Conservation (phyloP, 2,329 filamentous ascomycete species). For the Atkinsonella texensis region DNA sequence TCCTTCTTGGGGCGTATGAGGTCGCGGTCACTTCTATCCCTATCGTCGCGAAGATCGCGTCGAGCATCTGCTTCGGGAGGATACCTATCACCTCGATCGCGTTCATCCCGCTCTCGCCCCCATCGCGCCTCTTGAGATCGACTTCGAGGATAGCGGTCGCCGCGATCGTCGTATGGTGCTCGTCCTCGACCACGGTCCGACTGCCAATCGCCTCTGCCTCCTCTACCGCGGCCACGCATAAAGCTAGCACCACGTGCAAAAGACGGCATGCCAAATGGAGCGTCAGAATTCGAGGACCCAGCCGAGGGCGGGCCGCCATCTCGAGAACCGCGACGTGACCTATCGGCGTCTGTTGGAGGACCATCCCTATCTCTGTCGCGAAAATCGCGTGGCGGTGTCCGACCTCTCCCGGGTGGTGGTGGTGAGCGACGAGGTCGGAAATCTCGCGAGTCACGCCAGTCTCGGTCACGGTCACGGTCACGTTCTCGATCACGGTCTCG, state of each 20-base stretch:
- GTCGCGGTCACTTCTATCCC: slow-evolving; percentile 34
- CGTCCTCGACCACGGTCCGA: slow-evolving; percentile 41
- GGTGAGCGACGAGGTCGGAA: slow-evolving; percentile 44
- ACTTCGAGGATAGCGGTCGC: slow-evolving; percentile 50
- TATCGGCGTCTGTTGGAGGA: slow-evolving; percentile 54
- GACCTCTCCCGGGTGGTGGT: slow-evolving; percentile 41
- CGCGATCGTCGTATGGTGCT: slow-evolving; percentile 47
- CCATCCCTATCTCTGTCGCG: slow-evolving; percentile 46
- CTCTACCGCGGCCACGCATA: slow-evolving; percentile 39
- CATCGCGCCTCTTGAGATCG: slow-evolving; percentile 54
- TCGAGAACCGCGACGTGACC: slow-evolving; percentile 55
- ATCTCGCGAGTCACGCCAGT: slow-evolving; percentile 29
- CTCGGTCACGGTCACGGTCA: slow-evolving; percentile 40
- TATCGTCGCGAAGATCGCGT: slow-evolving; percentile 34
- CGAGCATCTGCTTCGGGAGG: slow-evolving; percentile 25
- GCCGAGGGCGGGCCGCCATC: slow-evolving; percentile 59
- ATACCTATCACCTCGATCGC: slow-evolving; percentile 34
- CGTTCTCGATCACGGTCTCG: slow-evolving; percentile 30
- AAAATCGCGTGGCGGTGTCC: slow-evolving; percentile 57
- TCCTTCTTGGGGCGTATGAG: slow-evolving; percentile 39
- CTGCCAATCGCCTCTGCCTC: slow-evolving; percentile 29
- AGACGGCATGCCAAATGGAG: slow-evolving; percentile 40
- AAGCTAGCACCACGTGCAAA: slow-evolving; percentile 46
- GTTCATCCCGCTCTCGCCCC: slow-evolving; percentile 43
- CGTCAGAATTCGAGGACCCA: slow-evolving; percentile 58